Conservation (phyloP, 768 basidiomycete genomes). For the Pleurotus citrinopileatus region DNA sequence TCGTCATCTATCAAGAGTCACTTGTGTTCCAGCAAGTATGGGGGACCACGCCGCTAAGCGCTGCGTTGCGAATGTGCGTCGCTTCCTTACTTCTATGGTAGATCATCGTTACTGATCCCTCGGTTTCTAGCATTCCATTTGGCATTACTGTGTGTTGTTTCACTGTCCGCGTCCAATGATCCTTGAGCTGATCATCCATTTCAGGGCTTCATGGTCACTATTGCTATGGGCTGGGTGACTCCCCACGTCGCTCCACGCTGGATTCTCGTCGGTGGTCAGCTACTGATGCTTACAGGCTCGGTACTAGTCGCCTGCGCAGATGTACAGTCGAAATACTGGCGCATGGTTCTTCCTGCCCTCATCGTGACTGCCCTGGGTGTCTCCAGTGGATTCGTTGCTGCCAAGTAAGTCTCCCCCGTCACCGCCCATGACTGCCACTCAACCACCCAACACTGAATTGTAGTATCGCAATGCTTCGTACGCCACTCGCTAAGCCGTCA, state of each 20-base stretch:
- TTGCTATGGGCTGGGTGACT: slow-evolving; percentile 37
- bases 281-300: slow-evolving; percentile 32
- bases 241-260: slow-evolving; percentile 33
- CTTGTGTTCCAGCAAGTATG: slow-evolving; percentile 36
- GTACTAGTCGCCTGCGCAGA: slow-evolving; percentile 36
- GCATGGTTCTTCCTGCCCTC: slow-evolving; percentile 42
- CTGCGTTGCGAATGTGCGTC: slow-evolving; percentile 32
- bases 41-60: slow-evolving; percentile 30
- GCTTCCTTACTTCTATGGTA: not conserved
- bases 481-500: slow-evolving; percentile 39
- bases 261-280: slow-evolving; percentile 37
- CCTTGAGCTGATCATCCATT: not conserved
- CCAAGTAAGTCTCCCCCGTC: slow-evolving; percentile 32
- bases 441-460: not conserved
- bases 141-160: slow-evolving; percentile 21
- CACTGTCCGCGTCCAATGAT: not conserved
- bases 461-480: slow-evolving; percentile 48
- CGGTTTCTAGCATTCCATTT: slow-evolving; percentile 31
- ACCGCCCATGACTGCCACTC: not conserved
- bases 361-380: slow-evolving; percentile 37
- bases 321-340: slow-evolving; percentile 39
- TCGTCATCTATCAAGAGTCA: slow-evolving; percentile 31
- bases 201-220: slow-evolving; percentile 25
- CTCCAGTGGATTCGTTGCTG: slow-evolving; percentile 40
- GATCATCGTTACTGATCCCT: not conserved